These are phyloP conservation scores for Aureobasidium namibiae DNA, from an alignment of 2,329 filamentous ascomycete genomes.

Conservation along the genomic window DNA sequence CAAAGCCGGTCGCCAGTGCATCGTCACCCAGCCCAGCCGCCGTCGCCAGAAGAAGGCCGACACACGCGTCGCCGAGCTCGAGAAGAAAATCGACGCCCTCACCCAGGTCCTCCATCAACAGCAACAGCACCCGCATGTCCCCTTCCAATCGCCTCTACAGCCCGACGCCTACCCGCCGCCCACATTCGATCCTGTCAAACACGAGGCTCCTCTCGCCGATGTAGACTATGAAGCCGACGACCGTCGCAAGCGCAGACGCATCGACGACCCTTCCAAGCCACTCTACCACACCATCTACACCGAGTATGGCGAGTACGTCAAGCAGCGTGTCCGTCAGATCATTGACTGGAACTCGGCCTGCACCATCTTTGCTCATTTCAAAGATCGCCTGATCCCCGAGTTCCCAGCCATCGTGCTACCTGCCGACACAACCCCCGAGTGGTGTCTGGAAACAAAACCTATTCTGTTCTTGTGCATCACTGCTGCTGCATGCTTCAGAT, in stretches of 20 bases:
- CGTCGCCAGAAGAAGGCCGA: slow-evolving; percentile 91
- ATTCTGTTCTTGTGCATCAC: slow-evolving; percentile 52
- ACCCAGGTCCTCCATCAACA: slow-evolving; percentile 68
- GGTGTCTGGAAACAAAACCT: slow-evolving; percentile 50
- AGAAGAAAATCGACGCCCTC: slow-evolving; percentile 85
- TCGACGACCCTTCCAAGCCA: background rate
- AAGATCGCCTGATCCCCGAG: slow-evolving; percentile 44
- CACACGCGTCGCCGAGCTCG: slow-evolving; percentile 77
- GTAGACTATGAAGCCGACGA: background rate
- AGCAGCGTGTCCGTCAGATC: slow-evolving; percentile 10
- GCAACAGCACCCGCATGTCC: slow-evolving; percentile 17
- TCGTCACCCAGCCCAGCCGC: slow-evolving; percentile 65
- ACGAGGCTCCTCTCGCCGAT: background rate
- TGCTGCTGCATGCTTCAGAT: slow-evolving; percentile 39
- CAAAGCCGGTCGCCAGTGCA: slow-evolving; percentile 69
- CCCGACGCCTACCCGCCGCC: background rate
- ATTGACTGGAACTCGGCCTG: slow-evolving; percentile 17
- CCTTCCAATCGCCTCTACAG: slow-evolving; percentile 8
- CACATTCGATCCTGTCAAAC: background rate
- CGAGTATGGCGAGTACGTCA: slow-evolving; percentile 1
- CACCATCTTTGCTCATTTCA: slow-evolving; percentile 51
- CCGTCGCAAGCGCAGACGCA: slow-evolving; percentile 4
- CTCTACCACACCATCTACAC: background rate
- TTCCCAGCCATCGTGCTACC: slow-evolving; percentile 53
- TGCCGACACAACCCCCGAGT: slow-evolving; percentile 43